A percentile compares a stretch with the other conserved stretches of the same genome.
Conservation (phyloP, 176 grass and related monocot species). For the Triticum timopheevii region DNA sequence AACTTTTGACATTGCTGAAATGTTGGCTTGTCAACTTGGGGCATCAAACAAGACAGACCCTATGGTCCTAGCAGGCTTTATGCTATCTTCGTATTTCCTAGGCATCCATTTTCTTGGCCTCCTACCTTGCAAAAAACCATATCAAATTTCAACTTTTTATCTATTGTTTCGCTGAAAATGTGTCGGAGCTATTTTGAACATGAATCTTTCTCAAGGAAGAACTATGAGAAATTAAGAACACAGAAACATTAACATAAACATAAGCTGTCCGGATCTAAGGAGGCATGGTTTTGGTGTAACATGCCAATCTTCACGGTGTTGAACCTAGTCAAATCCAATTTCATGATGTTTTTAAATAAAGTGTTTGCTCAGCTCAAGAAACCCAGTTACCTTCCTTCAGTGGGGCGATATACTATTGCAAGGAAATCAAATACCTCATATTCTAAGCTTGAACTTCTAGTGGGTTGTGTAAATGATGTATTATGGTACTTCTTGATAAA, state of each 20-base stretch:
- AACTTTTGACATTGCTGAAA: neutral
- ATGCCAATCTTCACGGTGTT: neutral
- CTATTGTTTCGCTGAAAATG: neutral
- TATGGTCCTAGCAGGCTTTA: neutral
- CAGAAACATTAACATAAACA: neutral
- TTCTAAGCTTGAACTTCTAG: constrained; percentile 17
- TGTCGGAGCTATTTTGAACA: neutral
- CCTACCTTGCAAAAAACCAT: neutral
- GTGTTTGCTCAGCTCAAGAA: neutral
- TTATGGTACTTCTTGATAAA: neutral
- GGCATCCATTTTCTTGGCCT: neutral
- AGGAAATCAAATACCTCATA: constrained; percentile 24
- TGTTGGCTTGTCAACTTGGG: neutral
- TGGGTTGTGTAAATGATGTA: constrained; percentile 24
- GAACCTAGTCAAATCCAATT: neutral
- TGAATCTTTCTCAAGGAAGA: constrained; percentile 26
- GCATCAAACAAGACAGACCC: neutral
- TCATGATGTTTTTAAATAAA: neutral
- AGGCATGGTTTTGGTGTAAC: constrained; percentile 17
- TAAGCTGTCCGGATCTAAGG: neutral
- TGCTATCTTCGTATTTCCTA: neutral
- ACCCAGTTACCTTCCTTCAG: neutral
- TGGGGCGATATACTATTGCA: neutral
- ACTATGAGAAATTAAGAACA: neutral
- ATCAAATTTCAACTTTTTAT: neutral